phyloP scores from a whole-genome alignment of 805 yeast genomes.

The Ogataea allantospora region DNA sequence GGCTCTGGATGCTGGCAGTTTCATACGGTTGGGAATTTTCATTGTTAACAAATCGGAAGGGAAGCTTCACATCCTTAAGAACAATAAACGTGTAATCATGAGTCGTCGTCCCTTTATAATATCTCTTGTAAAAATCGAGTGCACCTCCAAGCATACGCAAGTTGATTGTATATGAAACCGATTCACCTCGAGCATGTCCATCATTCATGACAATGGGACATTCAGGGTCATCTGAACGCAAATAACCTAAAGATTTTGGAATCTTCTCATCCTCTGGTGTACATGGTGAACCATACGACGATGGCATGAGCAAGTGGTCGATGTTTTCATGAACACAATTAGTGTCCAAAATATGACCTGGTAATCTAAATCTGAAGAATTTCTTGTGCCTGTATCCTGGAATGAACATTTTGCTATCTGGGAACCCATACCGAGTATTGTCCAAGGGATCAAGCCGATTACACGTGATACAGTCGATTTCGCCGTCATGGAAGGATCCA shows the following conservation, averaged over 20 bases:
- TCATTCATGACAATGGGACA: slow-evolving; percentile 54
- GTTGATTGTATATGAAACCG: slow-evolving; percentile 51
- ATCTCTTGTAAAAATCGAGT: slow-evolving; percentile 28
- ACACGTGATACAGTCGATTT: slow-evolving; percentile 16
- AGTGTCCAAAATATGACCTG: slow-evolving; percentile 49
- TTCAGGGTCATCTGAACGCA: slow-evolving; percentile 47
- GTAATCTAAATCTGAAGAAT: slow-evolving; percentile 55
- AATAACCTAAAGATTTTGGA: slow-evolving; percentile 50
- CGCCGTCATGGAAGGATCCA: slow-evolving; percentile 49
- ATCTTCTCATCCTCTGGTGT: slow-evolving; percentile 25
- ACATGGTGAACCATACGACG: slow-evolving; percentile 46
- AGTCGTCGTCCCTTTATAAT: slow-evolving; percentile 16
- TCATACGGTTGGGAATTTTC: background rate
- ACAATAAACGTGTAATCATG: slow-evolving; percentile 27
- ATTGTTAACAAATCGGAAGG: slow-evolving; percentile 23
- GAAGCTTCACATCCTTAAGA: slow-evolving; percentile 20
- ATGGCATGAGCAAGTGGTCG: slow-evolving; percentile 38
- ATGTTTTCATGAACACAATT: slow-evolving; percentile 44
- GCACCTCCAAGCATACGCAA: slow-evolving; percentile 53
- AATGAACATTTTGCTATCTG: slow-evolving; percentile 41
- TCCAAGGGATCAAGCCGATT: slow-evolving; percentile 24
- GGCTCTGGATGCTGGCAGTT: background rate
- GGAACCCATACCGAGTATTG: slow-evolving; percentile 38
- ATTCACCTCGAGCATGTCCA: slow-evolving; percentile 37
- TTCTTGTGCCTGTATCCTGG: slow-evolving; percentile 54